Percentiles rank a stretch among this genome's conserved stretches.
Evolutionary conservation across 2,329 filamentous ascomycete species (phyloP).

Genomic region (Cladosporium oxysporum): DNA sequence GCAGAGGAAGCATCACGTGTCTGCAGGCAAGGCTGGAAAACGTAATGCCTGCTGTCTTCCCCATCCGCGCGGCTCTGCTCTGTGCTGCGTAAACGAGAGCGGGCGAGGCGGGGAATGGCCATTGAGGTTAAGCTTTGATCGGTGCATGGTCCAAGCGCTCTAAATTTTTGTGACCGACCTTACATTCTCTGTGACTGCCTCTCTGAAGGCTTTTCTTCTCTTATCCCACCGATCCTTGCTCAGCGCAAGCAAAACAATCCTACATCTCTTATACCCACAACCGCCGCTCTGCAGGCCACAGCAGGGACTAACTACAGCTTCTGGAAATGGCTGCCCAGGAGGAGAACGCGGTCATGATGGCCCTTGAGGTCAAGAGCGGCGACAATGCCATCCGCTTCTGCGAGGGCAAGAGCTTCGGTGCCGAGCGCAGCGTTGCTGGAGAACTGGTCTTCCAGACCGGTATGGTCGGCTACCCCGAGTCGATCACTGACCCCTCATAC

Average conservation of each 20-base stretch:
- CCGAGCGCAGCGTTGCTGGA: conserved; percentile 88
- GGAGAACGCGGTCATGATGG: conserved; percentile 51
- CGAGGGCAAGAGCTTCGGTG: conserved; percentile 95
- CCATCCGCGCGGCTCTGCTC: conserved; percentile 10
- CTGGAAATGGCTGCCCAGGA: conserved; percentile 25
- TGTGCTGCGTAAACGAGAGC: not conserved
- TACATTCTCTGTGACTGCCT: conserved; percentile 5
- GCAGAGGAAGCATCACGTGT: not conserved
- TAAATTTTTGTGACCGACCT: conserved; percentile 16
- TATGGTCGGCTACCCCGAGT: conserved; percentile 98
- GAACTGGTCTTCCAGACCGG: conserved; percentile 99
- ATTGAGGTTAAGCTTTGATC: not conserved
- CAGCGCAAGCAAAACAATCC: conserved; percentile 5
- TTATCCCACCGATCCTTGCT: conserved; percentile 19
- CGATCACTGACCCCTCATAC: conserved; percentile 83
- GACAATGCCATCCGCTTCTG: conserved; percentile 61
- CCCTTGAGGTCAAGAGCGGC: conserved; percentile 91
- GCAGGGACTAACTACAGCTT: conserved; percentile 16
- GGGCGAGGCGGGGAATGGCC: not conserved
- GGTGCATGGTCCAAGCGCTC: not conserved
- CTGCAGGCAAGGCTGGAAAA: not conserved
- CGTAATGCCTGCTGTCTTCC: not conserved
- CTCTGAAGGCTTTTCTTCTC: conserved; percentile 14
- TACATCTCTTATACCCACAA: conserved; percentile 2
- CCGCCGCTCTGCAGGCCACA: conserved; percentile 18